Conservation (phyloP, 257 asterid species). For the Solanum arcanum region DNA sequence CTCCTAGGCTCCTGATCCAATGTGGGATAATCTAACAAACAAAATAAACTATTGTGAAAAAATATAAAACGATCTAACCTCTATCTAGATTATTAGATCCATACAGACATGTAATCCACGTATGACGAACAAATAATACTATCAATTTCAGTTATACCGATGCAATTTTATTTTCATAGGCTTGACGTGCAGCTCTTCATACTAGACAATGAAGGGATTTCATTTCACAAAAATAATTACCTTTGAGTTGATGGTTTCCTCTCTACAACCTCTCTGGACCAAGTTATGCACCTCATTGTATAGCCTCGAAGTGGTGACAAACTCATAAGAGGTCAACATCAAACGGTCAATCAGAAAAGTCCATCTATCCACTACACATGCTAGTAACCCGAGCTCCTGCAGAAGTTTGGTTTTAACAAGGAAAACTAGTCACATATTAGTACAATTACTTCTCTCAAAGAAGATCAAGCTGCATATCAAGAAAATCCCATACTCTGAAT, state of each 20-base stretch:
- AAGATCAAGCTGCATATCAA: neutral
- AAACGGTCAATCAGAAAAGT: slow-evolving; percentile 33
- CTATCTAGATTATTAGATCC: neutral
- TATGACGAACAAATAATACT: neutral
- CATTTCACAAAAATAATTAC: slow-evolving; percentile 14
- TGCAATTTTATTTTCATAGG: neutral
- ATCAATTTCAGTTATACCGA: neutral
- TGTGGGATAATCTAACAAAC: neutral
- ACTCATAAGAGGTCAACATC: slow-evolving; percentile 36
- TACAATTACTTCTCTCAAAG: neutral
- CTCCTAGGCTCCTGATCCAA: neutral
- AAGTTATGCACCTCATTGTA: slow-evolving; percentile 39
- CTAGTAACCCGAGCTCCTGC: slow-evolving; percentile 70
- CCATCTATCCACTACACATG: slow-evolving; percentile 57
- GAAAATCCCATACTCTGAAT: neutral
- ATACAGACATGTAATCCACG: neutral
- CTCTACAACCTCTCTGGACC: slow-evolving; percentile 23
- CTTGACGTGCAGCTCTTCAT: neutral
- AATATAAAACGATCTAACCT: neutral
- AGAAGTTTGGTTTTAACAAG: slow-evolving; percentile 1
- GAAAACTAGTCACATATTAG: neutral
- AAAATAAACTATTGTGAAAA: neutral
- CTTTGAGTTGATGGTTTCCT: slow-evolving; percentile 27
- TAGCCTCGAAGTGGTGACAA: slow-evolving; percentile 33
- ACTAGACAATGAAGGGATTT: neutral